Base-by-base conservation (phyloP, 2,329 filamentous ascomycete species). In the Drechslerella dactyloides region DNA sequence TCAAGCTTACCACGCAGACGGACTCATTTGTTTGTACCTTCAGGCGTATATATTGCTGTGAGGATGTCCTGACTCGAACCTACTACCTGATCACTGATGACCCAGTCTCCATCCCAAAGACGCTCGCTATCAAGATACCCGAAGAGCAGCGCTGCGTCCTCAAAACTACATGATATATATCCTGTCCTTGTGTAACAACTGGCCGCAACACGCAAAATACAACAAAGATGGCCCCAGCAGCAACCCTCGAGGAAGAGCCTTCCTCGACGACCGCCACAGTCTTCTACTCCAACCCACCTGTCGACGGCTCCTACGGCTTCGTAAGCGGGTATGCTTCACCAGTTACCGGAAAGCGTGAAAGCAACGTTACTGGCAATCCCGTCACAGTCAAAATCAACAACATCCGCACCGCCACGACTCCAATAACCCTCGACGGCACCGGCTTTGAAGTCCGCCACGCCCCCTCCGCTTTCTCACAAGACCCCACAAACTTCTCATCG, bases 341-440 rank as follows among this genome's bases (percentile, higher is more conserved):
- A 0, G 17, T 40, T 6, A 79, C 83, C 1, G 88, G 87, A 66
- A 77, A 83, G 24, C 86, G 87, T 0, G 84, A 86, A 76, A 84
- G 84, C 74, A 96, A 96, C 83, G 90, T 85, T 79, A 79, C 79
- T 59, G 80, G 83, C 69, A 75, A 79, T 44, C 50, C 78, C 7
- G 82, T 86, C 21, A 78, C 82, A 1, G 85, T 91, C 30, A 77
- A 78, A 2, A 84, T 97, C 76, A 81, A 83, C 73, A 92, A 97
- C 80, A 84, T 93, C 76, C 89, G 92, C 59, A 89, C 88, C 56
- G 82, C 82, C 57, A 91, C 94, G 78, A 77, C 81, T 1, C 80
- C 84, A 17, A 93, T 88, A 80, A 84, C 79, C 6, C 84, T 94
- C 13, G 89, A 93, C 80, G 83, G 82, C 63, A 87, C 93, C 78